These are phyloP conservation scores for Sisymbrium altissimum DNA, from an alignment of 345 rosid species.

Conservation along the genomic window DNA sequence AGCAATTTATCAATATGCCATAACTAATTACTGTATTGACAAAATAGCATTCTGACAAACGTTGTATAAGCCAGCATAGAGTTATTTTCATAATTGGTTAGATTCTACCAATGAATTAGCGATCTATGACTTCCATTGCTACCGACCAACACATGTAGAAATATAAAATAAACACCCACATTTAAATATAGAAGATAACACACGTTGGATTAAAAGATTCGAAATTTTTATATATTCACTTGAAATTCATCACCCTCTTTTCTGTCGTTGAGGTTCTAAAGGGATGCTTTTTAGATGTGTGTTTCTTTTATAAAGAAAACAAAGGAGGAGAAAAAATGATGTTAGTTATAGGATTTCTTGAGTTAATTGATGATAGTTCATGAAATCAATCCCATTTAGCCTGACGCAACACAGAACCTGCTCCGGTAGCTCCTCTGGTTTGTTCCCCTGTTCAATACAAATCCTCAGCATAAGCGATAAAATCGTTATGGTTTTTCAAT, in stretches of 20 bases:
- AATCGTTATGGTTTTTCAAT: background rate
- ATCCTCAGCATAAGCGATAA: background rate
- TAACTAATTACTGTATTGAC: background rate
- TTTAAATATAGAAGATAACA: background rate
- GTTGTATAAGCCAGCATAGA: no score
- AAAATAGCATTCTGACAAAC: background rate
- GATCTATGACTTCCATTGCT: background rate
- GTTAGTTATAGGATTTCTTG: slow-evolving; percentile 42
- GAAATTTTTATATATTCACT: slow-evolving; percentile 23
- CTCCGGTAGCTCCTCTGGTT: slow-evolving; percentile 91
- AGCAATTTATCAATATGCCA: background rate
- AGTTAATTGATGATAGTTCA: slow-evolving; percentile 61
- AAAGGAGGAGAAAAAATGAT: slow-evolving; percentile 9
- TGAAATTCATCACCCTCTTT: slow-evolving; percentile 23
- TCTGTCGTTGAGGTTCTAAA: background rate
- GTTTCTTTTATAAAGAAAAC: background rate
- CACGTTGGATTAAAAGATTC: background rate
- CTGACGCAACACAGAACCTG: slow-evolving; percentile 80
- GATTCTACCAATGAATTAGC: background rate
- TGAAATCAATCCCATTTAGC: slow-evolving; percentile 71
- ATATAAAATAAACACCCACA: background rate
- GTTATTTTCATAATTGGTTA: background rate
- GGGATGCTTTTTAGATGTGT: slow-evolving; percentile 14
- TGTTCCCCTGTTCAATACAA: slow-evolving; percentile 61
- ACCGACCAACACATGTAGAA: background rate